phyloP scores from a whole-genome alignment of 1,284 basidiomycete species.

The Tetrapyrgos nigripes region DNA sequence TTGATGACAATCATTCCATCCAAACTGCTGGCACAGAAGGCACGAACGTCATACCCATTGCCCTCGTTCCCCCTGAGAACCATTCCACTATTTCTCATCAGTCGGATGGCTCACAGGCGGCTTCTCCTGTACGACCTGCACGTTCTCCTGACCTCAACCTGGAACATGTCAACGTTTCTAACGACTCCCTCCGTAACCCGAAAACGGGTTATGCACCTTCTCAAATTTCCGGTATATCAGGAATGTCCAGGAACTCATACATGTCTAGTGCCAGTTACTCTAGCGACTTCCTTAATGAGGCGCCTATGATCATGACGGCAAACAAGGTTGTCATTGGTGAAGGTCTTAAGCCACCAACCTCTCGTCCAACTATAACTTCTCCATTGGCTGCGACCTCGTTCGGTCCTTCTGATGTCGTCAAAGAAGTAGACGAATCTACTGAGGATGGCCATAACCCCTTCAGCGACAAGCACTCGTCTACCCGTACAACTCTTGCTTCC shows the following conservation, averaged over 20 bases:
- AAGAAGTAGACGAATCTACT: conserved; percentile 55
- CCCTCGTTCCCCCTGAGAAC: conserved; percentile 71
- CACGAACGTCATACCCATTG: conserved; percentile 86
- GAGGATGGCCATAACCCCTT: conserved; percentile 62
- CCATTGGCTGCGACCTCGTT: conserved; percentile 77
- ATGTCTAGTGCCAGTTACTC: conserved; percentile 76
- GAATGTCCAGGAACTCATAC: conserved; percentile 67
- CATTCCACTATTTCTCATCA: conserved; percentile 35
- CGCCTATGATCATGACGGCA: conserved; percentile 80
- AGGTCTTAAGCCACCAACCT: conserved; percentile 44
- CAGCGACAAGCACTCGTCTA: conserved; percentile 61
- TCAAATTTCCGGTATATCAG: conserved; percentile 58
- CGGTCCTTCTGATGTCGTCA: conserved; percentile 68
- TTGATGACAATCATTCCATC: conserved; percentile 76
- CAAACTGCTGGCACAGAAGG: conserved; percentile 78
- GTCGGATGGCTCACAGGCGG: conserved; percentile 36
- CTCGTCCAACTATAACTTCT: conserved; percentile 58
- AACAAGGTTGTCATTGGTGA: conserved; percentile 72
- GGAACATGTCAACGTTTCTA: conserved; percentile 66
- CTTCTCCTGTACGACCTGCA: conserved; percentile 62
- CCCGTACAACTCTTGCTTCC: conserved; percentile 39
- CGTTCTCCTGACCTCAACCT: conserved; percentile 69
- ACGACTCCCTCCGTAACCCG: conserved; percentile 51
- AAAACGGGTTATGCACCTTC: conserved; percentile 55
- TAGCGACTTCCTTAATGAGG: conserved; percentile 80